Evolutionary conservation across 1,284 basidiomycete species (phyloP), one percentile per base, ranked within the genome.

Genomic region (Exobasidium cylindrosporum): DNA sequence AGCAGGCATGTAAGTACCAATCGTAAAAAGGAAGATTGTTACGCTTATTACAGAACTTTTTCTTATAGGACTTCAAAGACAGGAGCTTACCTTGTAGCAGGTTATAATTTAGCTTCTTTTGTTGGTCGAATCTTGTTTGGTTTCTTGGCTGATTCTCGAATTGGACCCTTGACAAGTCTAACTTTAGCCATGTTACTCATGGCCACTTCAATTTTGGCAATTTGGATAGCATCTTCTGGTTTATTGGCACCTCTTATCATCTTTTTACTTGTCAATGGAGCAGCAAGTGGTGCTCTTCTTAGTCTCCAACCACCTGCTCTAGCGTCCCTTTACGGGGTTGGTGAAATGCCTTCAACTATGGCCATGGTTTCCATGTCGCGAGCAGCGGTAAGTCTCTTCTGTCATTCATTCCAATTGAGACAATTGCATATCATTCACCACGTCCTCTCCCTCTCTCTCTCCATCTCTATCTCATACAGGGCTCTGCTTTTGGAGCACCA

Each of bases 71-170:
- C 62, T 49, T 40, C 72, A 3, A 62, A 70, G 4, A 62, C 73
- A 0, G 74, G 77, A 1, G 79, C 80, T n/a, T 68, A 65, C 63
- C 60, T 72, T 28, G 68, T 72, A 4, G 68, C 70, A 29, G 70
- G 68, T 17, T 70, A 68, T 60, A 72, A 70, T 58, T 40, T 72
- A 30, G 63, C 68, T 7, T 67, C 65, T 50, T 67, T 67, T 4
- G 54, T 66, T 0, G 70, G 70, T 11, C 59, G 70, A 49, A 57
- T 72, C 0, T 59, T 49, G 1, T 72, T 72, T 29, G 70, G 71
- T 14, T 59, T 70, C 35, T 40, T 72, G 3, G 70, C 68, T 11
- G 70, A 72, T 44, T 60, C 63, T 4, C 44, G 66, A 23, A 54
- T 72, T 0, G 70, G 70, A 5, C 69, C 70, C 2, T 64, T 72